Conservation (phyloP, 139 green algal genomes). For the Chlorella sp. region DNA sequence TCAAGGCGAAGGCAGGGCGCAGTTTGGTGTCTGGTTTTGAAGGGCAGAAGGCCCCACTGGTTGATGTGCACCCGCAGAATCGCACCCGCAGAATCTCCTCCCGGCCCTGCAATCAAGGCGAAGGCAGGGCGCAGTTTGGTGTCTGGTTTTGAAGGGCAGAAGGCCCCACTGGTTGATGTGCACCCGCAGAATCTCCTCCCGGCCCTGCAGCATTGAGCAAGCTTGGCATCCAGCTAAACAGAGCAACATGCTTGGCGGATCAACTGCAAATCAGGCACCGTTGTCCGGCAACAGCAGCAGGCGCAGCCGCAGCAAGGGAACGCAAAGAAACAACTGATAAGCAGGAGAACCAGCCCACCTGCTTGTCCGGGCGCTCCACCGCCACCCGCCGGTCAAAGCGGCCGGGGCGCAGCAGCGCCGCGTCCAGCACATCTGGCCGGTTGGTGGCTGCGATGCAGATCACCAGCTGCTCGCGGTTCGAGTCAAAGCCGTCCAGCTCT, state of each 20-base stretch:
- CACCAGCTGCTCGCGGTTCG: conserved; percentile 56
- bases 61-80: too few relatives aligned
- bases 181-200: conserved; percentile 80
- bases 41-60: too few relatives aligned
- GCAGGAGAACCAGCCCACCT: not conserved
- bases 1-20: not conserved
- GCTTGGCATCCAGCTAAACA: too few relatives aligned
- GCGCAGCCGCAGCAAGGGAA: too few relatives aligned
- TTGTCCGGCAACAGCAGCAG: too few relatives aligned
- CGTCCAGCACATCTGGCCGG: conserved; percentile 88
- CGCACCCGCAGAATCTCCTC: conserved; percentile 76
- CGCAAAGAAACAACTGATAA: not conserved
- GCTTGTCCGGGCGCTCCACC: conserved; percentile 77
- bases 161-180: too few relatives aligned
- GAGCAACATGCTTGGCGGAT: too few relatives aligned
- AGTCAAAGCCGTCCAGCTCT: conserved; percentile 88
- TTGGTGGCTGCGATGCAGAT: conserved; percentile 92
- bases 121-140: not conserved
- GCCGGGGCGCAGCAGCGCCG: conserved; percentile 81
- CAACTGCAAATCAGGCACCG: too few relatives aligned
- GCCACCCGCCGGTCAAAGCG: conserved; percentile 84
- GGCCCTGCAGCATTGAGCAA: too few relatives aligned
- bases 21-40: too few relatives aligned
- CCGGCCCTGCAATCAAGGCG: conserved; percentile 44
- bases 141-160: too few relatives aligned